phyloP scores from a whole-genome alignment of 371 early-diverging fungal genomes.

The Haplosporangium sp. region DNA sequence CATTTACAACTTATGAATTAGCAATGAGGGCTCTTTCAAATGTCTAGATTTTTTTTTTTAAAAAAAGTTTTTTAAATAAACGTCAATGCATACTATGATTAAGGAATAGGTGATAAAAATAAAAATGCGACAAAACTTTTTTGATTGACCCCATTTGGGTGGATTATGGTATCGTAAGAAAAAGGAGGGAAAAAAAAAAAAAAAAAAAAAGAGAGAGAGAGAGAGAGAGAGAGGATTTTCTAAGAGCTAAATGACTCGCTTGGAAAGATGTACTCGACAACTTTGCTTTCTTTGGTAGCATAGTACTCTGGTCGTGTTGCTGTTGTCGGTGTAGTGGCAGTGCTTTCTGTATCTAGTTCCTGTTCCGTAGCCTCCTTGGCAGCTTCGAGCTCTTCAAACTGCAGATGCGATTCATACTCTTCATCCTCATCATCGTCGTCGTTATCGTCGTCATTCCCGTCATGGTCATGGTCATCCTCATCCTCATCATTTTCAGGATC shows the following conservation, averaged over 20 bases:
- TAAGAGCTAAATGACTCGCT: conserved; percentile 36
- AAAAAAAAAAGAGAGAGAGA: background rate
- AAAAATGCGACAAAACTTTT: background rate
- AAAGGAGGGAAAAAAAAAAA: background rate
- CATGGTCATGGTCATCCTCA: conserved; percentile 22
- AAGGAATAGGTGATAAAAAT: background rate
- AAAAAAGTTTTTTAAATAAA: background rate
- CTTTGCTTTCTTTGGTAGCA: conserved; percentile 46
- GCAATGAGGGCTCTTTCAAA: conserved; percentile 61
- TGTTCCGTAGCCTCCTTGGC: conserved; percentile 24
- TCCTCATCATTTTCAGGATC: conserved; percentile 18
- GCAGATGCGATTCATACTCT: conserved; percentile 26
- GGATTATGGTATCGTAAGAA: conserved; percentile 12
- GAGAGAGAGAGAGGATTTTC: background rate
- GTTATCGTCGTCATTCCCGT: conserved; percentile 24
- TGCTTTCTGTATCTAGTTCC: conserved; percentile 26
- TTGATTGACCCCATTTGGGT: conserved; percentile 5
- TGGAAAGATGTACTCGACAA: conserved; percentile 55
- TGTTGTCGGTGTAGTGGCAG: conserved; percentile 20
- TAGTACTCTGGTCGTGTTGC: conserved; percentile 44
- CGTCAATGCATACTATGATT: background rate
- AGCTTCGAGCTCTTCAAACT: conserved; percentile 37
- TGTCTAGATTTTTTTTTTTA: conserved; percentile 2
- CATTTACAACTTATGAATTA: conserved; percentile 84
- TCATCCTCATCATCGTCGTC: conserved; percentile 26